Conservation (phyloP, 108 stramenopile genomes). For the Ochromonas danica region DNA sequence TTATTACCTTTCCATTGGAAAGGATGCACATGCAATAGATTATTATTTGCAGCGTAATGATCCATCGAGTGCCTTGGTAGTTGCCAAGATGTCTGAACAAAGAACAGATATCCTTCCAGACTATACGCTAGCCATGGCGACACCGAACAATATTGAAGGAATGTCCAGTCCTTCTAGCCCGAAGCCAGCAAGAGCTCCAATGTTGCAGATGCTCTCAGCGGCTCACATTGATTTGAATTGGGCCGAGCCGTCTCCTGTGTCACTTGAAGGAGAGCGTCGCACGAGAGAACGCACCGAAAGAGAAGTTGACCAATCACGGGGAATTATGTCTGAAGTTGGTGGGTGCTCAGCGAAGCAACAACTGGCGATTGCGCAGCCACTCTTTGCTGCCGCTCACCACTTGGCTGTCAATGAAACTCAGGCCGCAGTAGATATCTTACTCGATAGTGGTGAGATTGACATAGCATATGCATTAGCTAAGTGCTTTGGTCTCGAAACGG, state of each 20-base stretch:
- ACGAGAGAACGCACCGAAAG: background rate
- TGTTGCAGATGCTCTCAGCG: background rate
- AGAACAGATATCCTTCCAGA: slow-evolving; percentile 24
- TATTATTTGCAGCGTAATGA: slow-evolving; percentile 20
- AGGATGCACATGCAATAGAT: slow-evolving; percentile 28
- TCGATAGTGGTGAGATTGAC: background rate
- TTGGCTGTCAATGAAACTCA: background rate
- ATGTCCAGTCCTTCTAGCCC: too few relatives aligned
- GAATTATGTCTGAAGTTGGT: background rate
- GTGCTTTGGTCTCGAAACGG: background rate
- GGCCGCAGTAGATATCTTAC: background rate
- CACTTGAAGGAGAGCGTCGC: background rate
- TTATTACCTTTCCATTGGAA: background rate
- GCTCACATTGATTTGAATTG: background rate
- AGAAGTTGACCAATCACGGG: slow-evolving; percentile 3
- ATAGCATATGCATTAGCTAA: slow-evolving; percentile 1
- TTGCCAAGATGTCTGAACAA: slow-evolving; percentile 37
- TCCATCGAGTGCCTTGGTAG: background rate
- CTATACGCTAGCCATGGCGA: background rate
- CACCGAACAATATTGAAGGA: background rate
- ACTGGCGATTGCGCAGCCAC: background rate
- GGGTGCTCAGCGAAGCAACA: background rate
- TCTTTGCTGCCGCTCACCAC: slow-evolving; percentile 4
- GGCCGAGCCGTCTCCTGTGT: background rate
- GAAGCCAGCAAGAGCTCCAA: too few relatives aligned